A percentile compares a stretch with the other conserved stretches of the same genome.
Conservation (phyloP, 306 rosid genomes). For the Fagus crenata region DNA sequence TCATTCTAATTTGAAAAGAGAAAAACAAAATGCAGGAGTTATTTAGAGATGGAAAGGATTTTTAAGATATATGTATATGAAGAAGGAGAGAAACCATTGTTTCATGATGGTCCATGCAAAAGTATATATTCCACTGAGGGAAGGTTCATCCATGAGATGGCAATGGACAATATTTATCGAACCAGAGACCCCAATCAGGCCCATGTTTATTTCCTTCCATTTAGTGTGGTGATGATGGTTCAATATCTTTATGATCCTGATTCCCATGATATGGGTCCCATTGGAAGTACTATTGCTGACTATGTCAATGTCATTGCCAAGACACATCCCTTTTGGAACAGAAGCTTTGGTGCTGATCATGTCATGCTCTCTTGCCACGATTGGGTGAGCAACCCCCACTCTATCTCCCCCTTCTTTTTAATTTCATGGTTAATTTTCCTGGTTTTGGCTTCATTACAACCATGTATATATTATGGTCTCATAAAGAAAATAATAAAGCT, state of each 20-base stretch:
- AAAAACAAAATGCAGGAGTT: constrained; percentile 30
- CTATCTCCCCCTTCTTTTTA: neutral
- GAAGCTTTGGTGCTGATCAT: constrained; percentile 51
- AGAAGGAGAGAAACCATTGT: constrained; percentile 49
- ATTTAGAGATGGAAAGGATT: constrained; percentile 44
- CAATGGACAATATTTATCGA: constrained; percentile 27
- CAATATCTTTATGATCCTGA: constrained; percentile 38
- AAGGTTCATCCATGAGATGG: constrained; percentile 47
- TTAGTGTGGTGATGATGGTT: constrained; percentile 47
- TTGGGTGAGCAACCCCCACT: constrained; percentile 29
- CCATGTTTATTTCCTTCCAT: constrained; percentile 44
- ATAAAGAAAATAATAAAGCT: too few species aligned
- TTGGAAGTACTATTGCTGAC: constrained; percentile 34
- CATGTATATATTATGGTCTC: too few species aligned
- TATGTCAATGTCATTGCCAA: constrained; percentile 40
- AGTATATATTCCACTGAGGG: constrained; percentile 53
- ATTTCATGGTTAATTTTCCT: neutral
- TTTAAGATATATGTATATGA: constrained; percentile 42
- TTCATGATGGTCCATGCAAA: constrained; percentile 51
- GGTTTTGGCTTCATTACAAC: too few species aligned
- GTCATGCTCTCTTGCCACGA: constrained; percentile 54
- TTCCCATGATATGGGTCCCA: constrained; percentile 23
- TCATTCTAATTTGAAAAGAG: neutral
- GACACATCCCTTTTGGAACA: constrained; percentile 41
- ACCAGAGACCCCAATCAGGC: constrained; percentile 44